A percentile compares a stretch with the other conserved stretches of the same genome.
These are phyloP conservation scores for Helichrysum umbraculigerum DNA, from an alignment of 129 eudicot genomes.

Conservation along the genomic window DNA sequence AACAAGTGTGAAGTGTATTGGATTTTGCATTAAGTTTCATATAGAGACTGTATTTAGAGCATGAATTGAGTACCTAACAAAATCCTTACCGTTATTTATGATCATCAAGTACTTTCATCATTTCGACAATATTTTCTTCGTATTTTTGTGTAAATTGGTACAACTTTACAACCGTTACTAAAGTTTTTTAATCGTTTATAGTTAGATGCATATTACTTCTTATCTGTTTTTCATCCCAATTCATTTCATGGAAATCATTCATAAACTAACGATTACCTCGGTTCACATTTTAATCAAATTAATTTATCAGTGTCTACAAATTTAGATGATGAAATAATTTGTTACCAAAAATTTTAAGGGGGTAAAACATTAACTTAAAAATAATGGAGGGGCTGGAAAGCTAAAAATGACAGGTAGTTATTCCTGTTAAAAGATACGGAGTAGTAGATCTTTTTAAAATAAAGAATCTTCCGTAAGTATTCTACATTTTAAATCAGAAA, in stretches of 20 bases:
- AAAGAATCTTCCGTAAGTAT: constrained; percentile 16
- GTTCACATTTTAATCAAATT: too few species aligned
- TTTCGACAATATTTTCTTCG: too few species aligned
- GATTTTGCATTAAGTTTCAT: background rate
- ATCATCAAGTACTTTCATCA: background rate
- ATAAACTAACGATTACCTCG: too few species aligned
- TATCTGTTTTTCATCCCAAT: too few species aligned
- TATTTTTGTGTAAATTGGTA: too few species aligned
- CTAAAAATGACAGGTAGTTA: constrained; percentile 30
- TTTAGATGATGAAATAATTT: too few species aligned
- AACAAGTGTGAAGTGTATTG: background rate
- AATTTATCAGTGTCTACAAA: too few species aligned
- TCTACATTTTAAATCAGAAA: constrained; percentile 5
- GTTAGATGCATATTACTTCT: too few species aligned
- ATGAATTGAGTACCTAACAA: background rate
- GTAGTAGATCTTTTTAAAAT: constrained; percentile 6
- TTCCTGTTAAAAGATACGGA: constrained; percentile 19
- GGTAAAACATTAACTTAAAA: background rate
- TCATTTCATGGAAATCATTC: too few species aligned
- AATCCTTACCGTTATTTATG: background rate
- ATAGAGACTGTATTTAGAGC: background rate
- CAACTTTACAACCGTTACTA: too few species aligned
- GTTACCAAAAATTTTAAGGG: background rate
- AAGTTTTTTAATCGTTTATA: too few species aligned
- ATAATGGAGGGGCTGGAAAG: background rate